Percentiles rank a stretch among this genome's conserved stretches.
Evolutionary conservation across 306 rosid species (phyloP).

Genomic region (Vigna mungo): DNA sequence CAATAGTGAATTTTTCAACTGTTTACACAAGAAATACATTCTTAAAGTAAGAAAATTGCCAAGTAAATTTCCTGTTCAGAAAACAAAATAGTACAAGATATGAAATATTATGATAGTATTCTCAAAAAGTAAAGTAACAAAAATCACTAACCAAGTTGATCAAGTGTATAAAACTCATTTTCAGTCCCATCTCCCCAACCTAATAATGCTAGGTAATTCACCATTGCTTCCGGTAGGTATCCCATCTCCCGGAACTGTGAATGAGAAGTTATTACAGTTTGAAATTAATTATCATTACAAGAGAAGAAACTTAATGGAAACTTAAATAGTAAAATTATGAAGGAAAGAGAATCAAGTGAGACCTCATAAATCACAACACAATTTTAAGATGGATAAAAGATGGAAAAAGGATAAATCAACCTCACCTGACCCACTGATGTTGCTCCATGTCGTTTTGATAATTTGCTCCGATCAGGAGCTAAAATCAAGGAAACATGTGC

Average conservation of each 20-base stretch:
- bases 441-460: constrained; percentile 98
- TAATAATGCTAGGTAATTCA: constrained; percentile 90
- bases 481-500: constrained; percentile 97
- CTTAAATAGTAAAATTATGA: constrained; percentile 7
- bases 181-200: constrained; percentile 99
- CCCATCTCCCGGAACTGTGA: constrained; percentile 97
- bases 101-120: neutral
- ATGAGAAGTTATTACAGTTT: constrained; percentile 34
- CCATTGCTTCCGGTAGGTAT: constrained; percentile 91
- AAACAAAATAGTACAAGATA: constrained; percentile 10
- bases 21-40: constrained; percentile 42
- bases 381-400: constrained; percentile 9
- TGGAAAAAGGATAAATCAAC: constrained; percentile 8
- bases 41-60: constrained; percentile 32
- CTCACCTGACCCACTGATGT: constrained; percentile 95
- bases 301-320: constrained; percentile 25
- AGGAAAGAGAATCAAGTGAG: constrained; percentile 2
- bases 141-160: constrained; percentile 81
- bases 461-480: constrained; percentile 95
- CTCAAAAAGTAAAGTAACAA: constrained; percentile 29
- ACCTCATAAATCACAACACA: neutral
- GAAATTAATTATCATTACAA: constrained; percentile 25
- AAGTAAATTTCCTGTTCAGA: constrained; percentile 4
- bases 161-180: constrained; percentile 82
- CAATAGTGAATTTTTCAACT: constrained; percentile 91